Conservation (phyloP, 257 asterid species). For the Anisodus tanguticus region DNA sequence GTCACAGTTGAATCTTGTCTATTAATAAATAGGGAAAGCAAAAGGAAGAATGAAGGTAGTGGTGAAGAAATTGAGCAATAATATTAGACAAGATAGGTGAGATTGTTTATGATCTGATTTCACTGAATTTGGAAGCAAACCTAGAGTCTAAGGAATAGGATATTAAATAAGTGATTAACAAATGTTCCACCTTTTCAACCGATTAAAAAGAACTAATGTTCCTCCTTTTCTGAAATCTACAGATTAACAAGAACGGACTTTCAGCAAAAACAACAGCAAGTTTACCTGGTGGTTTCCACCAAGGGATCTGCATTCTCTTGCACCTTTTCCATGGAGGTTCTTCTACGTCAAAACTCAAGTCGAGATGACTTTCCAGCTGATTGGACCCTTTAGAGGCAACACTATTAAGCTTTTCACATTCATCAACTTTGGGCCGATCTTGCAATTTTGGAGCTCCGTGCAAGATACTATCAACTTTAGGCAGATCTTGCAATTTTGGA, state of each 20-base stretch:
- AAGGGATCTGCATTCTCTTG: slow-evolving; percentile 70
- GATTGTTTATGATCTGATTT: slow-evolving; percentile 2
- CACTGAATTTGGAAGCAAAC: slow-evolving; percentile 6
- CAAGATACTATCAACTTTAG: no score
- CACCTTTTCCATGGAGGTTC: slow-evolving; percentile 70
- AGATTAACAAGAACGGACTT: background rate
- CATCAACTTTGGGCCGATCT: slow-evolving; percentile 16
- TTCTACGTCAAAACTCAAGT: slow-evolving; percentile 45
- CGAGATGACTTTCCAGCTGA: slow-evolving; percentile 45
- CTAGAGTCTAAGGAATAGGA: background rate
- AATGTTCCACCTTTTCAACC: background rate
- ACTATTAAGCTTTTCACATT: slow-evolving; percentile 41
- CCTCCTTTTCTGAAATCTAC: slow-evolving; percentile 19
- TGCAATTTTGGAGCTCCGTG: no score
- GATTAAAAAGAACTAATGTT: background rate
- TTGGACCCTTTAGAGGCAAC: slow-evolving; percentile 37
- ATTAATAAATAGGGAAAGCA: background rate
- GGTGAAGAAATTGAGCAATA: slow-evolving; percentile 5
- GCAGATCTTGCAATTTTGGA: no score
- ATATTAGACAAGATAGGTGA: background rate
- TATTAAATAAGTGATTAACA: background rate
- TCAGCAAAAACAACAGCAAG: slow-evolving; percentile 38
- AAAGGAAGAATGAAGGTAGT: background rate
- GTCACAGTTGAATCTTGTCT: slow-evolving; percentile 9
- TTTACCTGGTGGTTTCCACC: slow-evolving; percentile 88